phyloP scores from a whole-genome alignment of 1,284 basidiomycete species.

The Ceratobasidium papillatum region DNA sequence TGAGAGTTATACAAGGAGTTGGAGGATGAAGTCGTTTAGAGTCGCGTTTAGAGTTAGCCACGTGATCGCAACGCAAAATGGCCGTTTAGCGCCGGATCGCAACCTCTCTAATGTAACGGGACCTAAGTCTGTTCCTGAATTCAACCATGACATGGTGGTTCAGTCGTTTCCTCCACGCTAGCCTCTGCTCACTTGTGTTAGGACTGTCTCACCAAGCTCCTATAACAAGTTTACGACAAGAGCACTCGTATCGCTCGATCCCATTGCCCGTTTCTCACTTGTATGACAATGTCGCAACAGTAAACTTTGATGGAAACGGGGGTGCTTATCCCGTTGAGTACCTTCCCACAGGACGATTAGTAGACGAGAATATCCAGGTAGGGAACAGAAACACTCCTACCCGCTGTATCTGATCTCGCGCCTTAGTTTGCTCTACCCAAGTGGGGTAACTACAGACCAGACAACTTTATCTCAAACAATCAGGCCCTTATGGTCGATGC shows the following conservation, averaged over 20 bases:
- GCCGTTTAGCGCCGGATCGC: too few relatives aligned
- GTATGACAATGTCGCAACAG: slow-evolving; percentile 45
- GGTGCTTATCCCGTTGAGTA: slow-evolving; percentile 40
- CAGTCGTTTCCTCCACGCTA: too few relatives aligned
- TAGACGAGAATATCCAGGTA: slow-evolving; percentile 42
- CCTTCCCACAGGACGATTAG: slow-evolving; percentile 41
- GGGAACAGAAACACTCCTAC: background rate
- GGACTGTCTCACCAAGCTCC: too few relatives aligned
- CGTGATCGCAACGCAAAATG: too few relatives aligned
- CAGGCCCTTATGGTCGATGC: background rate
- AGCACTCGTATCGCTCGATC: slow-evolving; percentile 38
- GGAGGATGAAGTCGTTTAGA: too few relatives aligned
- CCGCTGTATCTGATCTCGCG: background rate
- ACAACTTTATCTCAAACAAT: slow-evolving; percentile 39
- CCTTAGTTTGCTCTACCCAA: slow-evolving; percentile 42
- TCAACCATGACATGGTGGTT: too few relatives aligned
- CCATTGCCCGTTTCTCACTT: slow-evolving; percentile 42
- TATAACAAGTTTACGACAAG: too few relatives aligned
- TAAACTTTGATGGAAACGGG: slow-evolving; percentile 43
- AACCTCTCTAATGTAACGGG: too few relatives aligned
- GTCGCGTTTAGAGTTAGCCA: too few relatives aligned
- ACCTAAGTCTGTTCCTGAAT: too few relatives aligned
- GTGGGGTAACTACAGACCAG: slow-evolving; percentile 41
- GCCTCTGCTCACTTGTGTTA: too few relatives aligned
- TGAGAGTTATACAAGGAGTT: too few relatives aligned